A percentile compares a stretch with the other conserved stretches of the same genome.
Conservation (phyloP, 129 eudicot species). For the Dittrichia graveolens region DNA sequence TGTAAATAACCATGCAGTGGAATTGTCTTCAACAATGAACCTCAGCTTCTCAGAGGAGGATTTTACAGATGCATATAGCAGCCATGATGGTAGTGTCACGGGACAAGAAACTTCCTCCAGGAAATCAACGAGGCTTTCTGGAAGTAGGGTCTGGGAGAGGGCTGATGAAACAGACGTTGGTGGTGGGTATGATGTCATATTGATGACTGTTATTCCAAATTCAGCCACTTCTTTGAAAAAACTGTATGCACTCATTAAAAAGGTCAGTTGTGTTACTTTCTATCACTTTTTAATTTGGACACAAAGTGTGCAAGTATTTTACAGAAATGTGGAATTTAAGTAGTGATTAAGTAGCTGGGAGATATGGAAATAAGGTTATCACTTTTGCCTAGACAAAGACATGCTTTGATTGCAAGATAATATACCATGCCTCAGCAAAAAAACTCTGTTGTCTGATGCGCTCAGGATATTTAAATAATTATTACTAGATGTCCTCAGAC, state of each 20-base stretch:
- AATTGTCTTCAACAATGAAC: constrained; percentile 48
- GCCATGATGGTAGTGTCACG: constrained; percentile 68
- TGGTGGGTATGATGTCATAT: constrained; percentile 70
- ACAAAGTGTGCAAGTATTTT: background rate
- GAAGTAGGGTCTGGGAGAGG: constrained; percentile 80
- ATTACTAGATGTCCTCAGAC: too few relatives aligned
- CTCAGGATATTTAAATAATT: too few relatives aligned
- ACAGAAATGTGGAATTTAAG: background rate
- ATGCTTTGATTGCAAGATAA: too few relatives aligned
- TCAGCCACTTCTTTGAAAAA: constrained; percentile 60
- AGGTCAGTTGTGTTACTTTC: constrained; percentile 42
- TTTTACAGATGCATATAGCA: constrained; percentile 55
- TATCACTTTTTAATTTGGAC: constrained; percentile 1
- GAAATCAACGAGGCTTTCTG: constrained; percentile 61
- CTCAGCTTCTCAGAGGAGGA: constrained; percentile 76
- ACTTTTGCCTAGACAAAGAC: background rate
- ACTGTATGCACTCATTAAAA: constrained; percentile 59
- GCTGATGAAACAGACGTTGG: constrained; percentile 57
- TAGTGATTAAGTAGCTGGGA: background rate
- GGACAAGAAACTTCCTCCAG: constrained; percentile 49
- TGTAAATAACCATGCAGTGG: constrained; percentile 45
- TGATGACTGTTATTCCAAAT: constrained; percentile 63
- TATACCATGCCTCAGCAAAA: too few relatives aligned
- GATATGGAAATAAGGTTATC: background rate
- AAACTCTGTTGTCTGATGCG: too few relatives aligned